Evolutionary conservation across 2,329 filamentous ascomycete genomes (phyloP).

Genomic region (Botrytis sinoallii): DNA sequence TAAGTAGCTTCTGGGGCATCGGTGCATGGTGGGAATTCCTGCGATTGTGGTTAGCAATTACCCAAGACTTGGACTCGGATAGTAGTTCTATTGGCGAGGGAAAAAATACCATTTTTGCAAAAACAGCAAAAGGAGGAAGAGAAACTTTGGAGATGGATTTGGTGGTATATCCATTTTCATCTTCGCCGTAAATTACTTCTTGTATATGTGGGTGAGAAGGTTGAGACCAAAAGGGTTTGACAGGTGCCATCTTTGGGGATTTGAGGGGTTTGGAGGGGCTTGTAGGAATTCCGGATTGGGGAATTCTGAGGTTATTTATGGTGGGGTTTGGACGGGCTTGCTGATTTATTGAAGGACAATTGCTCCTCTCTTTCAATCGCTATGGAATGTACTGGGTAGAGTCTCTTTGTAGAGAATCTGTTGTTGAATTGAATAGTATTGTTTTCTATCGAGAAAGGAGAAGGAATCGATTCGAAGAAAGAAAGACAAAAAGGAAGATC

Average conservation of each 20-base stretch:
- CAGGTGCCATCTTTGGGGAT: conserved; percentile 46
- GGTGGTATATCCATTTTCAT: conserved; percentile 50
- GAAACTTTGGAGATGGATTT: conserved; percentile 56
- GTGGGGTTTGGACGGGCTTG: background rate
- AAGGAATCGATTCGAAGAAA: background rate
- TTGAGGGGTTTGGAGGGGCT: background rate
- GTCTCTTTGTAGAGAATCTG: background rate
- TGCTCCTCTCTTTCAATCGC: background rate
- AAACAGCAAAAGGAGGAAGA: conserved; percentile 61
- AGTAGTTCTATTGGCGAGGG: background rate
- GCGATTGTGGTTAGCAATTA: background rate
- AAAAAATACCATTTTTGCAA: conserved; percentile 53
- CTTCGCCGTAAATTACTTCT: conserved; percentile 51
- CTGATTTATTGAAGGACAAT: background rate
- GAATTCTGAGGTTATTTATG: background rate
- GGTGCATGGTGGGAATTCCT: conserved; percentile 58
- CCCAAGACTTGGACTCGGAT: background rate
- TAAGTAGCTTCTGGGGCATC: conserved; percentile 56
- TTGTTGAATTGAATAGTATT: background rate
- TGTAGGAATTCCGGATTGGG: background rate
- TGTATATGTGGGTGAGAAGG: conserved; percentile 59
- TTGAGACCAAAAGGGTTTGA: conserved; percentile 57
- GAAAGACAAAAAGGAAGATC: background rate
- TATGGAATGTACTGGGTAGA: background rate
- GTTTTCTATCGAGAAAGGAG: background rate